These are phyloP conservation scores for Sabuloglossum arenarium DNA, from an alignment of 495 filamentous ascomycete species.

Conservation along the genomic window DNA sequence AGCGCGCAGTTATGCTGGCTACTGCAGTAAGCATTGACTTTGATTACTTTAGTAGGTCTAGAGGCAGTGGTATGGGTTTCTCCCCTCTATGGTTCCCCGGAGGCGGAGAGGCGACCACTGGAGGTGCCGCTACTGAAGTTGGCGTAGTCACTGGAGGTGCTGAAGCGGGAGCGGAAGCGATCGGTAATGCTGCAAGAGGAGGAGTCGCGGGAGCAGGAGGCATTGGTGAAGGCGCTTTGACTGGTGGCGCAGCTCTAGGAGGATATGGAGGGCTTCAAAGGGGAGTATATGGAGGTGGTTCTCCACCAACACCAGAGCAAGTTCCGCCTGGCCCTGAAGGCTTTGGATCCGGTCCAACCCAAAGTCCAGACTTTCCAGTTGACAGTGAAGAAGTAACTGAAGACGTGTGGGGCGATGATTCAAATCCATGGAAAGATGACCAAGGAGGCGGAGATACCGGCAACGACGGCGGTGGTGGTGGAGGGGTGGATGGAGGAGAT, in stretches of 20 bases:
- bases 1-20: slow-evolving; percentile 51
- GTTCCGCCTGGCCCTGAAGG: slow-evolving; percentile 7
- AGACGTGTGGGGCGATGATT: slow-evolving; percentile 17
- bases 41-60: slow-evolving; percentile 50
- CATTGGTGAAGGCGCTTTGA: slow-evolving; percentile 17
- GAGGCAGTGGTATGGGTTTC: slow-evolving; percentile 27
- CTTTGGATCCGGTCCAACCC: slow-evolving; percentile 6
- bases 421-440: slow-evolving; percentile 20
- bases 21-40: slow-evolving; percentile 52
- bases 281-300: slow-evolving; percentile 11
- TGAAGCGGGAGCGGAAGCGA: slow-evolving; percentile 2
- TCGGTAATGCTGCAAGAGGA: slow-evolving; percentile 17
- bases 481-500: slow-evolving; percentile 15
- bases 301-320: slow-evolving; percentile 11
- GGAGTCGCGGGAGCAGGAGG: slow-evolving; percentile 16
- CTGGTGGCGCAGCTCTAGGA: slow-evolving; percentile 36
- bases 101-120: slow-evolving; percentile 27
- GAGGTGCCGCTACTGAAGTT: slow-evolving; percentile 5
- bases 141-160: slow-evolving; percentile 10
- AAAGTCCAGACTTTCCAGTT: slow-evolving; percentile 6
- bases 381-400: slow-evolving; percentile 9
- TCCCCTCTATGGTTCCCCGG: slow-evolving; percentile 37
- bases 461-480: slow-evolving; percentile 15
- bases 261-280: slow-evolving; percentile 45
- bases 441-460: slow-evolving; percentile 3